These are phyloP conservation scores for Takakia lepidozioides DNA, from an alignment of 225 moss, liverwort and hornwort species.

Conservation along the genomic window DNA sequence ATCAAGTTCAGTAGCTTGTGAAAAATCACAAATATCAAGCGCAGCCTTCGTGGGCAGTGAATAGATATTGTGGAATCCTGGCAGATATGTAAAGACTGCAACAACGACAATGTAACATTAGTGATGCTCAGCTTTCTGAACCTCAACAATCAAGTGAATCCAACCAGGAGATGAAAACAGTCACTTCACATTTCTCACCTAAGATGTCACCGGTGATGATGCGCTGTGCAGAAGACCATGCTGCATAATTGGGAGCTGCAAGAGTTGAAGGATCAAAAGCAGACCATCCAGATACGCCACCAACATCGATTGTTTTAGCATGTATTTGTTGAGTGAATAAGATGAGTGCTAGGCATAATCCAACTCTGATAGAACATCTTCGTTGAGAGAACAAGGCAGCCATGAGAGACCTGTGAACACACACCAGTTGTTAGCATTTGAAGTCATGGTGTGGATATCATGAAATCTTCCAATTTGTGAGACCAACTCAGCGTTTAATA, in stretches of 20 bases:
- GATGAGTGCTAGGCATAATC: too few species aligned
- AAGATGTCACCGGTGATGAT: constrained; percentile 2
- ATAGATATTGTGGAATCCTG: constrained; percentile 3
- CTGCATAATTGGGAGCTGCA: background rate
- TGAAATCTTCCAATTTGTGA: too few species aligned
- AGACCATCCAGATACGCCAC: constrained; percentile 4
- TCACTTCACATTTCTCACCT: background rate
- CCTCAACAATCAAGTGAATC: background rate
- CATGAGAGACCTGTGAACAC: too few species aligned
- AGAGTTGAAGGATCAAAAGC: background rate
- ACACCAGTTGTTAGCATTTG: too few species aligned
- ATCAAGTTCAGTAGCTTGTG: constrained; percentile 6
- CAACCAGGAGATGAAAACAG: background rate
- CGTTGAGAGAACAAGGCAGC: too few species aligned
- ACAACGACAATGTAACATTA: background rate
- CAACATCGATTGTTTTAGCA: constrained; percentile 3
- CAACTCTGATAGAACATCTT: too few species aligned
- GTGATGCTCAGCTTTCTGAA: background rate
- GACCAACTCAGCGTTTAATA: too few species aligned
- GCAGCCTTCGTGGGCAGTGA: background rate
- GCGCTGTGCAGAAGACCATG: constrained; percentile 3
- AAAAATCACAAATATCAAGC: constrained; percentile 1
- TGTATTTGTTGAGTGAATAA: background rate
- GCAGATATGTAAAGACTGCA: constrained; percentile 4
- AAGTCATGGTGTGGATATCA: too few species aligned